A percentile compares a stretch with the other conserved stretches of the same genome.
Conservation (phyloP, 768 basidiomycete species). For the Boletus rubescentipes region DNA sequence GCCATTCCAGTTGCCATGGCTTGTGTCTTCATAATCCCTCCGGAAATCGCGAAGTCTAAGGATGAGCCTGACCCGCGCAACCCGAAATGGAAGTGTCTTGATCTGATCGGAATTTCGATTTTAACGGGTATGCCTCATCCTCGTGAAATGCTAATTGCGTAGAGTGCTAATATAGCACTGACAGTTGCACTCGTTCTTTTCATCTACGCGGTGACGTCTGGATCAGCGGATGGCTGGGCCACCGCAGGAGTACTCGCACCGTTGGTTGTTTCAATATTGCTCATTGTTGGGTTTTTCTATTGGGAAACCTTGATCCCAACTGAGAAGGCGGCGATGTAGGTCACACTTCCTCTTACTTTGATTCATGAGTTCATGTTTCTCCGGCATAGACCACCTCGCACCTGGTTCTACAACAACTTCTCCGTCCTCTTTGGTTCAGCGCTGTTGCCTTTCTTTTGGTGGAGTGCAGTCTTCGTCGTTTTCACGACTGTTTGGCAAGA, state of each 20-base stretch:
- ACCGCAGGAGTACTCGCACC: constrained; percentile 44
- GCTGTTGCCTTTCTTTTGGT: constrained; percentile 44
- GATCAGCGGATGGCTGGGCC: constrained; percentile 50
- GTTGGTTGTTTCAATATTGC: constrained; percentile 44
- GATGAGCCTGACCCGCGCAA: neutral
- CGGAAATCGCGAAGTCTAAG: constrained; percentile 8
- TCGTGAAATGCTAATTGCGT: neutral
- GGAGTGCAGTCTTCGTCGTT: constrained; percentile 34
- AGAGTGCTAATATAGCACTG: neutral
- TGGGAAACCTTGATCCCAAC: constrained; percentile 45
- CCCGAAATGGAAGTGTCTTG: constrained; percentile 33
- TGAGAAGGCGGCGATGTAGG: constrained; percentile 44
- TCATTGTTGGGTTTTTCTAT: constrained; percentile 46
- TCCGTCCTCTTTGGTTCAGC: constrained; percentile 38
- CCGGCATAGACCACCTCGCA: constrained; percentile 37
- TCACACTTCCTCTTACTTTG: neutral
- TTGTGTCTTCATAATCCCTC: constrained; percentile 37
- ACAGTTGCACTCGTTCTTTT: constrained; percentile 39
- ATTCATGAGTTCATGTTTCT: neutral
- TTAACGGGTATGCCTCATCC: constrained; percentile 33
- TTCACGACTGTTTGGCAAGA: constrained; percentile 42
- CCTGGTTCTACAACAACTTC: constrained; percentile 44
- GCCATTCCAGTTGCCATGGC: constrained; percentile 32
- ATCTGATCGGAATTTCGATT: constrained; percentile 39
- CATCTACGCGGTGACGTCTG: constrained; percentile 45